Evolutionary conservation across 306 rosid species (phyloP), one percentile per base, ranked within the genome.

Genomic region (Dryas alaskensis): DNA sequence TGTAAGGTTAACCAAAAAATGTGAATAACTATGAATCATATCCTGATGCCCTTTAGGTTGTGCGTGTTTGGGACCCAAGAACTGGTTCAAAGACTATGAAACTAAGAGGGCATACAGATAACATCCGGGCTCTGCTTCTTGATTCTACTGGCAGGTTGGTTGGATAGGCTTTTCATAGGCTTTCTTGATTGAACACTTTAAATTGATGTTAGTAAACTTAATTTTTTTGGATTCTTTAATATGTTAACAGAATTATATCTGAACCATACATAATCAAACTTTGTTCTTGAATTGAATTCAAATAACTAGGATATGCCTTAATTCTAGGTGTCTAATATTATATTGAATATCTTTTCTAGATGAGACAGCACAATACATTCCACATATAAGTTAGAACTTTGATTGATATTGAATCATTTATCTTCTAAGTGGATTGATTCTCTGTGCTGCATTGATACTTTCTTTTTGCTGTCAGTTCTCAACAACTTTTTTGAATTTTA

Each of bases 11-110:
- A 50, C 22, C 27, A 31, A 40, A 17, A 8, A 50, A 50, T 62
- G 67, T 46, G 61, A 52, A 53, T 55, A 43, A 75, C 48, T 73
- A 48, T 66, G 50, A 79, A 58, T 78, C 78, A 60, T 77, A 27
- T 60, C 67, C n/a, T 50, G 60, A 13, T 71, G 49, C 69, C 22
- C 74, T 69, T 40, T 75, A 95, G 99, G 99, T 95, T 63, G 97
- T 95, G 62, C 97, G 99, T 70, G 96, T 92, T 69, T 95, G 99
- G 99, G 99, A 95, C 67, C 82, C 99, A 48, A 90, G 99, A 85
- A 86, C 90, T 61, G 99, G 99, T 82, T 89, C 96, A 14, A 95
- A 95, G 90, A 85, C 92, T 8, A 86, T 95, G 90, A 95, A 95
- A 84, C 84, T 95, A 69, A 87, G 86, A 88, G 99, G 99, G 72